Percentiles rank a stretch among this genome's conserved stretches.
Conservation (phyloP, 2,329 filamentous ascomycete genomes). For the Beauveria medogensis region DNA sequence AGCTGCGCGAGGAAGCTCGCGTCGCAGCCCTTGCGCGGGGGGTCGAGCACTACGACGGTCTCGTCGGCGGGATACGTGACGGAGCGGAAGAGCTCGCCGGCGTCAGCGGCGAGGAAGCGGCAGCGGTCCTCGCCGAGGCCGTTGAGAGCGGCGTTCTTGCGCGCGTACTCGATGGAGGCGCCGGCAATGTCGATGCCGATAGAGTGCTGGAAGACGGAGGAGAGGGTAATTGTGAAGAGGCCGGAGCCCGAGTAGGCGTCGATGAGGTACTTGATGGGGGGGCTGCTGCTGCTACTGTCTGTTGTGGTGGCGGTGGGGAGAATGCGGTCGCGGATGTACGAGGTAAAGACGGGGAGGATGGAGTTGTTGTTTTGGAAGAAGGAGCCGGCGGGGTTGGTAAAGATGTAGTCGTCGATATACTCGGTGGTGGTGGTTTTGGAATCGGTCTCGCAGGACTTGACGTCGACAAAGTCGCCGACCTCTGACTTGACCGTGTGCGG, state of each 20-base stretch:
- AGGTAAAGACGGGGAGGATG: slow-evolving; percentile 79
- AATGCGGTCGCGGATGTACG: slow-evolving; percentile 76
- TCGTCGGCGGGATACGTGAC: slow-evolving; percentile 67
- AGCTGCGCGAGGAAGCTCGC: slow-evolving; percentile 75
- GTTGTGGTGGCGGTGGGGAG: slow-evolving; percentile 40
- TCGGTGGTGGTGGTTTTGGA: slow-evolving; percentile 76
- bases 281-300: slow-evolving; percentile 32
- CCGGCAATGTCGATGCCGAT: slow-evolving; percentile 86
- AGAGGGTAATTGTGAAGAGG: slow-evolving; percentile 92
- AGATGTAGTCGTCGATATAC: slow-evolving; percentile 76
- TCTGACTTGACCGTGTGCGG: slow-evolving; percentile 39
- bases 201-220: slow-evolving; percentile 72
- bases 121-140: slow-evolving; percentile 59
- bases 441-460: slow-evolving; percentile 85
- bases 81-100: slow-evolving; percentile 69
- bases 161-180: slow-evolving; percentile 70
- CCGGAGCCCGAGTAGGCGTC: slow-evolving; percentile 97
- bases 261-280: slow-evolving; percentile 72
- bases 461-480: slow-evolving; percentile 53
- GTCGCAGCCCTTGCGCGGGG: slow-evolving; percentile 93
- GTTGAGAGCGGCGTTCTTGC: slow-evolving; percentile 72
- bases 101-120: slow-evolving; percentile 83
- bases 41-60: slow-evolving; percentile 91
- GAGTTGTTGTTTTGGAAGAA: slow-evolving; percentile 99
- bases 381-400: slow-evolving; percentile 83